Percentiles rank a stretch among this genome's conserved stretches.
Evolutionary conservation across 495 filamentous ascomycete species (phyloP).

Genomic region (Entonaema liquescens): DNA sequence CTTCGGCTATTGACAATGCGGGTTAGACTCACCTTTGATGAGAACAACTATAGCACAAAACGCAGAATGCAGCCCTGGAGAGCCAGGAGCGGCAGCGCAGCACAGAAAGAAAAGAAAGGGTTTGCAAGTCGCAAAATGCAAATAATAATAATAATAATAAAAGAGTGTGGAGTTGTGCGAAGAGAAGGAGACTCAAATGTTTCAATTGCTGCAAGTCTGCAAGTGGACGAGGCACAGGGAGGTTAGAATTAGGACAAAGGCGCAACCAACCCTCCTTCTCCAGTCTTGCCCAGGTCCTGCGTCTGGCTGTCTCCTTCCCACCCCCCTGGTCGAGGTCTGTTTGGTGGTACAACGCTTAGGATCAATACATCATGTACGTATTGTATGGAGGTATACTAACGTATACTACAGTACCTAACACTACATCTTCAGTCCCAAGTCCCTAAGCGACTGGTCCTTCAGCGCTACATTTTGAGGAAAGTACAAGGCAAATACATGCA

Average conservation of each 20-base stretch:
- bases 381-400: no score
- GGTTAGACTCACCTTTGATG: constrained; percentile 42
- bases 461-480: not conserved
- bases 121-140: constrained; percentile 37
- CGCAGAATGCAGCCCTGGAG: constrained; percentile 50
- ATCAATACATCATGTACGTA: not conserved
- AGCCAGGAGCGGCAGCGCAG: constrained; percentile 51
- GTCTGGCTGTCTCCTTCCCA: constrained; percentile 7
- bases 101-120: constrained; percentile 21
- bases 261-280: constrained; percentile 25
- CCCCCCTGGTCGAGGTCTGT: constrained; percentile 30
- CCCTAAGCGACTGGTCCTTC: not conserved
- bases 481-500: constrained; percentile 32
- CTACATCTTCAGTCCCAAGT: no score
- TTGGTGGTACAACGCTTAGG: constrained; percentile 27
- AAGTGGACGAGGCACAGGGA: constrained; percentile 43
- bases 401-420: no score
- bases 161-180: constrained; percentile 52
- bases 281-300: not conserved
- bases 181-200: constrained; percentile 46
- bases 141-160: constrained; percentile 45
- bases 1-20: constrained; percentile 32
- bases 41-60: constrained; percentile 49
- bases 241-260: constrained; percentile 39
- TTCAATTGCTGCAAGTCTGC: constrained; percentile 40